Evolutionary conservation across 2,329 filamentous ascomycete genomes (phyloP).

Genomic region (Penicillium glabrum): DNA sequence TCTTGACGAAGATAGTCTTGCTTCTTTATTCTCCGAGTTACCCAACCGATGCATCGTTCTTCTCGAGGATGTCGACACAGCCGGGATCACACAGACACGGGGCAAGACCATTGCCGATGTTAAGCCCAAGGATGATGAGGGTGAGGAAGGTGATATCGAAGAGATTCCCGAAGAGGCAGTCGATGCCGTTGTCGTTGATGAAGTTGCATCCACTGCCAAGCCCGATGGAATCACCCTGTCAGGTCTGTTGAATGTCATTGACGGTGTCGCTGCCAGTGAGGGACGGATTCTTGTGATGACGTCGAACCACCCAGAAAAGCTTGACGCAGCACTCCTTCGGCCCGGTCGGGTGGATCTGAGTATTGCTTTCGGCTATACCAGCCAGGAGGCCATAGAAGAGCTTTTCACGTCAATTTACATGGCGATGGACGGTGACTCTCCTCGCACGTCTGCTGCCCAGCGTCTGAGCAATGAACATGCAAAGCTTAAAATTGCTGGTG

Average conservation of each 20-base stretch:
- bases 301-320: constrained; percentile 64
- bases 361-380: constrained; percentile 55
- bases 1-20: constrained; percentile 66
- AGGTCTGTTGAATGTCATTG: constrained; percentile 67
- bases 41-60: constrained; percentile 71
- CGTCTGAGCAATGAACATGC: constrained; percentile 1
- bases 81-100: constrained; percentile 63
- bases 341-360: constrained; percentile 68
- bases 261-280: constrained; percentile 68
- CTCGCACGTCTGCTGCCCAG: constrained; percentile 9
- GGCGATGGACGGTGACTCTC: constrained; percentile 30
- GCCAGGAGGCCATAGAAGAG: constrained; percentile 35
- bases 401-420: constrained; percentile 43
- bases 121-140: background rate
- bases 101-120: constrained; percentile 9
- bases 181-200: constrained; percentile 16
- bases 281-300: constrained; percentile 74
- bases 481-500: background rate
- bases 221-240: constrained; percentile 60
- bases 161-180: constrained; percentile 2
- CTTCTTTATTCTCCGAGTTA: constrained; percentile 64
- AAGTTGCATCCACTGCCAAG: constrained; percentile 9
- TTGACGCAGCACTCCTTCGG: constrained; percentile 64
- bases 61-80: constrained; percentile 74
- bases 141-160: background rate